A percentile compares a stretch with the other conserved stretches of the same genome.
Conservation (phyloP, 208 protist species). For the Trypanosomatidae sp. region DNA sequence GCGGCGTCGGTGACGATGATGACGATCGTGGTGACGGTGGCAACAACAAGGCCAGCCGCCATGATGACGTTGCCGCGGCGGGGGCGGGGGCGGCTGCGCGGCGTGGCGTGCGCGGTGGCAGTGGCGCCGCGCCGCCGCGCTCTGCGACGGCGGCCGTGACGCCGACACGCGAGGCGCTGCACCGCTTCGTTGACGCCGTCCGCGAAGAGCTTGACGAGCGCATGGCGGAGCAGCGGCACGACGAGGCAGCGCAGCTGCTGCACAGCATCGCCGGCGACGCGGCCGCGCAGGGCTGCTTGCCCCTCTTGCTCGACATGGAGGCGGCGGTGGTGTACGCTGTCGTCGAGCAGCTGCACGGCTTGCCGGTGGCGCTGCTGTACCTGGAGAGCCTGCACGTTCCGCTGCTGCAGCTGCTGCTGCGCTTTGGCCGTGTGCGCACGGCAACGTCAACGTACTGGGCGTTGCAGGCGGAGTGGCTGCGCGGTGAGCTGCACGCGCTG, state of each 20-base stretch:
- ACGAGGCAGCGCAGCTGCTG: slow-evolving; percentile 56
- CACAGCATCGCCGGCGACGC: slow-evolving; percentile 39
- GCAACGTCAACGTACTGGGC: slow-evolving; percentile 32
- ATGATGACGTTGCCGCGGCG: slow-evolving; percentile 2
- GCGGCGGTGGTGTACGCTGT: slow-evolving; percentile 38
- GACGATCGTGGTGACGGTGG: no score
- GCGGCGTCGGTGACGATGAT: no score
- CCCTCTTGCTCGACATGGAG: slow-evolving; percentile 53
- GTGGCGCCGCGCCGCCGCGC: not conserved
- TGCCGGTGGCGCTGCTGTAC: slow-evolving; percentile 57
- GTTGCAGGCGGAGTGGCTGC: slow-evolving; percentile 58
- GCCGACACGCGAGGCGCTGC: slow-evolving; percentile 14
- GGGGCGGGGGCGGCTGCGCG: not conserved
- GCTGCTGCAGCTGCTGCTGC: slow-evolving; percentile 59
- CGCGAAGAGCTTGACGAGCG: slow-evolving; percentile 50
- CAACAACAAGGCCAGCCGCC: slow-evolving; percentile 1
- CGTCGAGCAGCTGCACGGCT: slow-evolving; percentile 14
- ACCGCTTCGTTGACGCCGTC: slow-evolving; percentile 48
- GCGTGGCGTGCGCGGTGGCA: not conserved
- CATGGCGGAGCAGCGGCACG: slow-evolving; percentile 46
- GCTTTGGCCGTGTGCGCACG: slow-evolving; percentile 45
- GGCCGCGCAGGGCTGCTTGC: slow-evolving; percentile 30
- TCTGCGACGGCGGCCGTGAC: not conserved
- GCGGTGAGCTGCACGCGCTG: slow-evolving; percentile 48
- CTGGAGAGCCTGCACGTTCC: slow-evolving; percentile 70